Conservation (phyloP, 2,329 filamentous ascomycete genomes). For the Cladobotryum protrusum region DNA sequence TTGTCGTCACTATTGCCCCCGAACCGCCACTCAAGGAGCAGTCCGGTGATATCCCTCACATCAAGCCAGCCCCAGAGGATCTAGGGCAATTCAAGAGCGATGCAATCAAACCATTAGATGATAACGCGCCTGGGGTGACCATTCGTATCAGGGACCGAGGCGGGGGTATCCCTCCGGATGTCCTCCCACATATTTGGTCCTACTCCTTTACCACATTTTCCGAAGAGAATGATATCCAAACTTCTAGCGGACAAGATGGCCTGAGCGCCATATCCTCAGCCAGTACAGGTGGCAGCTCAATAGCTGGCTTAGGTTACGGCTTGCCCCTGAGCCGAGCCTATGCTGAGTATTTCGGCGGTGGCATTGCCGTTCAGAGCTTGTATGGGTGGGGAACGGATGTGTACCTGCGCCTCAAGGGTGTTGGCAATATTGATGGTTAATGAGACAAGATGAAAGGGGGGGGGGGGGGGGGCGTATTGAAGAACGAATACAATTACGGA, state of each 20-base stretch:
- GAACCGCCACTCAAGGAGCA: slow-evolving; percentile 41
- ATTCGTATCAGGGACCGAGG: slow-evolving; percentile 95
- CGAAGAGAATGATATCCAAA: slow-evolving; percentile 44
- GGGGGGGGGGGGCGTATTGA: not conserved
- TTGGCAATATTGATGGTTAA: slow-evolving; percentile 45
- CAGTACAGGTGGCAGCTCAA: slow-evolving; percentile 69
- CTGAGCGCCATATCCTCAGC: slow-evolving; percentile 69
- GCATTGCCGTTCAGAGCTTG: slow-evolving; percentile 88
- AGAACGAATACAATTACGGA: not conserved
- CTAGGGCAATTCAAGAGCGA: slow-evolving; percentile 38
- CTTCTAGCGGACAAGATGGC: slow-evolving; percentile 42
- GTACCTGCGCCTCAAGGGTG: slow-evolving; percentile 58
- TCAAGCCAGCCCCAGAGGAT: slow-evolving; percentile 31
- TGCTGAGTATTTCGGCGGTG: slow-evolving; percentile 96
- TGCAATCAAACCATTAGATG: slow-evolving; percentile 52
- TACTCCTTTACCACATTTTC: slow-evolving; percentile 96
- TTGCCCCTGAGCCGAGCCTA: slow-evolving; percentile 86
- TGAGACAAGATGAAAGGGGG: not conserved
- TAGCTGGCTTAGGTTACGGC: slow-evolving; percentile 90
- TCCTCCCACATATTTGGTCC: slow-evolving; percentile 85
- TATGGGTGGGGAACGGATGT: slow-evolving; percentile 85
- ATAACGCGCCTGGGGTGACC: slow-evolving; percentile 76
- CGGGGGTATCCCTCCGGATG: slow-evolving; percentile 80
- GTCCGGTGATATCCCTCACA: slow-evolving; percentile 17
- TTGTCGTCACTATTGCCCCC: slow-evolving; percentile 87